phyloP scores from a whole-genome alignment of 257 asterid genomes.

The Cruciata laevipes region DNA sequence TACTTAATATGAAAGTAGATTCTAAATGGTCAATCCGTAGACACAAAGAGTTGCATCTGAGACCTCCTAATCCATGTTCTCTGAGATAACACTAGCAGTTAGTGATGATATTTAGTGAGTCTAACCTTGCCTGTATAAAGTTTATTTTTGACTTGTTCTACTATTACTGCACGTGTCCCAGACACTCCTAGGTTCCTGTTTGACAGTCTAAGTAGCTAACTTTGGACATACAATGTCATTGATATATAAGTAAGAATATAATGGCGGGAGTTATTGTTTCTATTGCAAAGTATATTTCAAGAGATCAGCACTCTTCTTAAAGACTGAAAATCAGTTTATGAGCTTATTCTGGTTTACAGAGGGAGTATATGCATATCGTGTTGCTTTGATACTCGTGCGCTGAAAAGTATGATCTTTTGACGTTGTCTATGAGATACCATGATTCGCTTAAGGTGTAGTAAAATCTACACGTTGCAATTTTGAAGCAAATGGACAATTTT shows the following conservation, averaged over 20 bases:
- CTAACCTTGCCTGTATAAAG: neutral
- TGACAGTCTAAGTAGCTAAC: neutral
- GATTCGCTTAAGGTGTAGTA: neutral
- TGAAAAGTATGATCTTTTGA: neutral
- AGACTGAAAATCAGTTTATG: no score
- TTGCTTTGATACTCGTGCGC: neutral
- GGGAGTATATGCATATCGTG: neutral
- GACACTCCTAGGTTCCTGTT: neutral
- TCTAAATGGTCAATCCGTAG: neutral
- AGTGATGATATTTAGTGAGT: neutral
- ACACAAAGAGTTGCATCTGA: neutral
- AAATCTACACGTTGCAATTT: no score
- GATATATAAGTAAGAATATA: no score
- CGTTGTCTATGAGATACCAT: neutral
- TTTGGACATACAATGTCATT: no score
- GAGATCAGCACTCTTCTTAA: no score
- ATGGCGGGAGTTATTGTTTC: neutral
- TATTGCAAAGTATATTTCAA: neutral
- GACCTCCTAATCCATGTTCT: no score
- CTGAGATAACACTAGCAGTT: neutral
- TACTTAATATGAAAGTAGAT: neutral
- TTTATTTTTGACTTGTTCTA: neutral
- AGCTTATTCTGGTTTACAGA: no score
- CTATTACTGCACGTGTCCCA: neutral
- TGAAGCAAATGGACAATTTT: neutral